phyloP scores from a whole-genome alignment of 495 filamentous ascomycete species.

The Podospora tetraspora region DNA sequence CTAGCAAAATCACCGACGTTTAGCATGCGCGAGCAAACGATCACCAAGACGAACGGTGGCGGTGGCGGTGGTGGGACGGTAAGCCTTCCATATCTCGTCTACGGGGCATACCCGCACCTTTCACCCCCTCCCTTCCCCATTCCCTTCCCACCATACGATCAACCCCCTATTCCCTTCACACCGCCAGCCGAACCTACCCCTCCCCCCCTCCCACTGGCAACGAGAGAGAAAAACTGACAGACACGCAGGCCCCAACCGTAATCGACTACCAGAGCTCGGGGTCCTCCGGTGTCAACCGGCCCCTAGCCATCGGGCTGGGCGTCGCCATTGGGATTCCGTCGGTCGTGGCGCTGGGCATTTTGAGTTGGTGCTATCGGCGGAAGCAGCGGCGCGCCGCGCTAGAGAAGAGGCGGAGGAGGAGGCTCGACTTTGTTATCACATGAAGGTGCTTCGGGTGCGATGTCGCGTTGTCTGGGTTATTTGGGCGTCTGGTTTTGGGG shows the following conservation, averaged over 20 bases:
- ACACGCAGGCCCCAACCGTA: constrained; percentile 3
- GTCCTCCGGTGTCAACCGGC: constrained; percentile 15
- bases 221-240: background rate
- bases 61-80: background rate
- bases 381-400: constrained; percentile 13
- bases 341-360: constrained; percentile 12
- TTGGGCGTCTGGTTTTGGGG: background rate
- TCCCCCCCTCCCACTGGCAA: no score
- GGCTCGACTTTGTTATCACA: constrained; percentile 27
- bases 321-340: constrained; percentile 27
- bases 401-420: constrained; percentile 21
- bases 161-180: no score
- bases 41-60: background rate
- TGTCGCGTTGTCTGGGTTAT: background rate
- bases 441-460: constrained; percentile 4
- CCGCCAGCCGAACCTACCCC: no score
- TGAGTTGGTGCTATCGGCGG: constrained; percentile 25
- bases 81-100: background rate
- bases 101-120: no score
- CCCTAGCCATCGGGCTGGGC: constrained; percentile 26
- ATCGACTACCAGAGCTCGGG: constrained; percentile 1
- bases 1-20: constrained; percentile 27
- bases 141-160: no score
- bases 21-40: constrained; percentile 11
- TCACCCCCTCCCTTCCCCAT: no score